A percentile compares a stretch with the other conserved stretches of the same genome.
phyloP scores from a whole-genome alignment of 768 basidiomycete species.

The Rhizopogon vulgaris region DNA sequence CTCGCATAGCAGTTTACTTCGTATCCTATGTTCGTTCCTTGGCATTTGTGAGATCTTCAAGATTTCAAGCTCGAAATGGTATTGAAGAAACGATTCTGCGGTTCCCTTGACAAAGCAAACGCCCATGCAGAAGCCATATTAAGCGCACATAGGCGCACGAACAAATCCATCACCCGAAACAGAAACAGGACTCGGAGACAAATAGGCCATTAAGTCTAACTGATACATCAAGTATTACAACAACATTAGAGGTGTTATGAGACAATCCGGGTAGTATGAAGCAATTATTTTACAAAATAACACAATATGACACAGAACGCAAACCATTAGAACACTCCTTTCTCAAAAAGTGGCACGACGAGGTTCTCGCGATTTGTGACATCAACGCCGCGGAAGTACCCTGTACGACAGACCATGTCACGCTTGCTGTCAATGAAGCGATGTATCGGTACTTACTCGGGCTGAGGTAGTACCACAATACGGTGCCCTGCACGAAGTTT shows the following conservation, averaged over 20 bases:
- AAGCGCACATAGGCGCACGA: background rate
- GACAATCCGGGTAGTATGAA: conserved; percentile 9
- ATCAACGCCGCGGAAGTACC: conserved; percentile 29
- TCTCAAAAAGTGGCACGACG: conserved; percentile 24
- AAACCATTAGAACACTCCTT: conserved; percentile 16
- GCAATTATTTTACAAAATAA: conserved; percentile 17
- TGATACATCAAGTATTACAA: conserved; percentile 12
- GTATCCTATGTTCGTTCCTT: background rate
- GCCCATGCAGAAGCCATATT: background rate
- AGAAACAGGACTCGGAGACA: background rate
- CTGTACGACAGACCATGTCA: conserved; percentile 13
- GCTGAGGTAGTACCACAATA: conserved; percentile 35
- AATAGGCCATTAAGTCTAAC: background rate
- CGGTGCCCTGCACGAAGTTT: conserved; percentile 33
- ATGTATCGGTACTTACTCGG: conserved; percentile 23
- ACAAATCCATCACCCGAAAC: background rate
- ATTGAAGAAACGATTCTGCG: background rate
- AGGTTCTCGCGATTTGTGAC: conserved; percentile 23
- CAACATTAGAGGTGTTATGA: conserved; percentile 5
- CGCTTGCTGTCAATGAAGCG: background rate
- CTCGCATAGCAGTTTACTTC: background rate
- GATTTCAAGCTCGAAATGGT: background rate
- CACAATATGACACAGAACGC: conserved; percentile 3
- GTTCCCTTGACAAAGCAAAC: background rate
- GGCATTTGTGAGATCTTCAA: background rate